Percentiles rank a stretch among this genome's conserved stretches.
These are phyloP conservation scores for Starmerella etchellsii DNA, from an alignment of 805 yeast species.

Conservation along the genomic window DNA sequence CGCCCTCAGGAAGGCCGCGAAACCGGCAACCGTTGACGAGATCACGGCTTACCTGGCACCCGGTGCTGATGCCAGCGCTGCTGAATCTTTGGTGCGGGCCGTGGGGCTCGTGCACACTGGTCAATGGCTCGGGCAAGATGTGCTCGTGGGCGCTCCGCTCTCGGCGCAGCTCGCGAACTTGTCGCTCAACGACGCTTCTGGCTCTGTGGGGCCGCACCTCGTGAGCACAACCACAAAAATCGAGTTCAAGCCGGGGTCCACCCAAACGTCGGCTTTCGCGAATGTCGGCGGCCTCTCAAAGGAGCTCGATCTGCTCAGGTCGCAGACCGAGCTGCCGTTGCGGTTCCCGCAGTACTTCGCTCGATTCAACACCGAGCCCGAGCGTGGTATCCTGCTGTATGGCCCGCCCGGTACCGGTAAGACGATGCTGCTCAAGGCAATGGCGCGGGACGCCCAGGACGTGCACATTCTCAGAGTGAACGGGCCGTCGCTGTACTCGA, in stretches of 20 bases:
- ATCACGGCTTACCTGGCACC: slow-evolving; percentile 27
- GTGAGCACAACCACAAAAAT: slow-evolving; percentile 2
- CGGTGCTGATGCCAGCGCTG: slow-evolving; percentile 11
- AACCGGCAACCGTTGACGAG: slow-evolving; percentile 36
- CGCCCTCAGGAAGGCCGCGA: slow-evolving; percentile 35
- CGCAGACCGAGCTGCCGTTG: slow-evolving; percentile 69
- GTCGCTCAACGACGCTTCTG: slow-evolving; percentile 21
- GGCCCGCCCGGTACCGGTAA: slow-evolving; percentile 99
- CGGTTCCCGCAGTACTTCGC: slow-evolving; percentile 63
- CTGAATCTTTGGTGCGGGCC: slow-evolving; percentile 15
- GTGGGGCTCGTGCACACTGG: slow-evolving; percentile 22
- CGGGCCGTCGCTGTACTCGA: slow-evolving; percentile 86
- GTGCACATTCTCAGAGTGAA: slow-evolving; percentile 79
- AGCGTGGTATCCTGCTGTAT: slow-evolving; percentile 81
- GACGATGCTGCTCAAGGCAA: slow-evolving; percentile 71
- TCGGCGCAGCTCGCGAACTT: slow-evolving; percentile 33
- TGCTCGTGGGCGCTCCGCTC: slow-evolving; percentile 47
- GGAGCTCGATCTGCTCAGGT: slow-evolving; percentile 48
- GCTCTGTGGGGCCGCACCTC: background rate
- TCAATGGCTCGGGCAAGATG: slow-evolving; percentile 33
- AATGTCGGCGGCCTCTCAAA: slow-evolving; percentile 66
- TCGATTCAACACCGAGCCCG: slow-evolving; percentile 82
- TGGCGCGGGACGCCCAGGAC: slow-evolving; percentile 51
- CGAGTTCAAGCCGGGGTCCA: background rate
- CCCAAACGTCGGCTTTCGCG: slow-evolving; percentile 28